phyloP scores from a whole-genome alignment of 352 stramenopile genomes.

The Thraustochytrium striatum region DNA sequence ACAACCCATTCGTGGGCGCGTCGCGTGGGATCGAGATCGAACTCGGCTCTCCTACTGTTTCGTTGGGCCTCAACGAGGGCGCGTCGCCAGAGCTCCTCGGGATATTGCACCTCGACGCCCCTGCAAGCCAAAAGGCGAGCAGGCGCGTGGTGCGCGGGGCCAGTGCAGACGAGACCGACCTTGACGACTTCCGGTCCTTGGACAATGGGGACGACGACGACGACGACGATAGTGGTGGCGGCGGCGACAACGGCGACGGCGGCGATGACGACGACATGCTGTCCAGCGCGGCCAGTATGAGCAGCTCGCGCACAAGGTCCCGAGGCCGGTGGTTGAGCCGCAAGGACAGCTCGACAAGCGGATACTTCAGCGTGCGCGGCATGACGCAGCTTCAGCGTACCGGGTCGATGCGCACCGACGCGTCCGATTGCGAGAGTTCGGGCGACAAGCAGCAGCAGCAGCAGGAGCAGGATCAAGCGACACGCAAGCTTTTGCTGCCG shows the following conservation, averaged over 20 bases:
- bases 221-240: not conserved
- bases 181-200: conserved; percentile 13
- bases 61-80: not conserved
- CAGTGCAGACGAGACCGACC: not conserved
- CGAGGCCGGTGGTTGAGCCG: not conserved
- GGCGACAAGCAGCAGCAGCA: too few species aligned
- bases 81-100: not conserved
- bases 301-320: not conserved
- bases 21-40: conserved; percentile 2
- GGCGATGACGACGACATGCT: too few species aligned
- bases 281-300: too few species aligned
- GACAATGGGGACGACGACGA: not conserved
- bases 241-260: not conserved
- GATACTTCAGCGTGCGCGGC: too few species aligned
- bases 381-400: too few species aligned
- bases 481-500: too few species aligned
- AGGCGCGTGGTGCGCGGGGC: too few species aligned
- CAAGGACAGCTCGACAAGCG: not conserved
- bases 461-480: too few species aligned
- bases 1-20: not conserved
- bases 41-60: not conserved
- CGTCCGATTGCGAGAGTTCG: too few species aligned
- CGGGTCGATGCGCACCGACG: too few species aligned
- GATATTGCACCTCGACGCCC: not conserved
- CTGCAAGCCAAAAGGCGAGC: not conserved